phyloP scores from a whole-genome alignment of 108 stramenopile species.

The Bacterosira constricta region DNA sequence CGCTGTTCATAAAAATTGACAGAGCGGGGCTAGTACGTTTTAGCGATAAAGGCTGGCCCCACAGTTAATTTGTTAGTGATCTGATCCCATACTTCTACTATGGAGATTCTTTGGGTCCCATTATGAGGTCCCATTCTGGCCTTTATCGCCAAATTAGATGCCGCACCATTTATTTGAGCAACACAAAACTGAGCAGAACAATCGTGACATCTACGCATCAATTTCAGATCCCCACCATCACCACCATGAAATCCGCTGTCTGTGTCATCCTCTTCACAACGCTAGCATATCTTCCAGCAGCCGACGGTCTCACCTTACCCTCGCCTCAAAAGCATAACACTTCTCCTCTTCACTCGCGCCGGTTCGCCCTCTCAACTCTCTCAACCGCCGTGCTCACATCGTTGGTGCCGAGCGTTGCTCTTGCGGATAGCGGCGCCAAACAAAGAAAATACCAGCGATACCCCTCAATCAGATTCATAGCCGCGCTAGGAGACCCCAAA shows the following conservation, averaged over 20 bases:
- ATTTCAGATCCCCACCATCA: not conserved
- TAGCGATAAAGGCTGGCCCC: not conserved
- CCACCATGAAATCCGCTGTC: not conserved
- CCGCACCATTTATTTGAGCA: not conserved
- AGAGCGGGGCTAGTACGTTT: not conserved
- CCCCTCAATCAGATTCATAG: slow-evolving; percentile 79
- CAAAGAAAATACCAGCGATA: slow-evolving; percentile 16
- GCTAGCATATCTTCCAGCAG: too few relatives aligned
- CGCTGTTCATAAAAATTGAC: not conserved
- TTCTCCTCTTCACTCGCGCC: not conserved
- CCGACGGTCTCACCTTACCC: not conserved
- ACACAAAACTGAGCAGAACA: not conserved
- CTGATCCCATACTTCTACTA: too few relatives aligned
- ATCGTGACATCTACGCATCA: not conserved
- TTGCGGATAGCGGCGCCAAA: not conserved
- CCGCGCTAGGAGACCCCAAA: slow-evolving; percentile 76
- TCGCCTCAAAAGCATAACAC: not conserved
- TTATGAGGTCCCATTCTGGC: not conserved
- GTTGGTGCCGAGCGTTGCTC: not conserved
- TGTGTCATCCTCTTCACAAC: not conserved
- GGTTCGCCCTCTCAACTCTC: not conserved
- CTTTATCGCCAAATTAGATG: not conserved
- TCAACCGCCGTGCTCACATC: not conserved
- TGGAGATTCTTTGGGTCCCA: too few relatives aligned
- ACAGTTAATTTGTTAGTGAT: too few relatives aligned